phyloP scores from a whole-genome alignment of 495 filamentous ascomycete genomes.

The Penicillium bovifimosum region DNA sequence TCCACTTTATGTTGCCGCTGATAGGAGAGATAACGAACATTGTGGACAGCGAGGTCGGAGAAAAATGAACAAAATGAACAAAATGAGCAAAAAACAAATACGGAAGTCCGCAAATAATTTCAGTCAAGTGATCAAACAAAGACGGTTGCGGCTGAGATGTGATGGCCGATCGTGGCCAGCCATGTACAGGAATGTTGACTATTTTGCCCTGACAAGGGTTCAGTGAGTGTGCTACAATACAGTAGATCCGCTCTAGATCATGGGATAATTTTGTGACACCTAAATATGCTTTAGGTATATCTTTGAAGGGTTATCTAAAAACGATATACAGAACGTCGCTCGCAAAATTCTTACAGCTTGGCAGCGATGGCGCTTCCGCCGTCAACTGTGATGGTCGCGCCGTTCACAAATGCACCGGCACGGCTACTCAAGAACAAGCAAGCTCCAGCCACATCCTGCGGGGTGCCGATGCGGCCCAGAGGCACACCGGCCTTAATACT shows the following conservation, averaged over 20 bases:
- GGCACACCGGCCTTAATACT: slow-evolving; percentile 59
- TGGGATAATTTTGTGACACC: no score
- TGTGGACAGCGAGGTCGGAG: background rate
- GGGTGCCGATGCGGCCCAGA: slow-evolving; percentile 63
- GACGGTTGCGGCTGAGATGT: background rate
- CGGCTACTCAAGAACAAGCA: slow-evolving; percentile 68
- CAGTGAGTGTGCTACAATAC: no score
- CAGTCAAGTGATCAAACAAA: background rate
- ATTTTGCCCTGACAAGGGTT: background rate
- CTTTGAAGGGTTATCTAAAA: background rate
- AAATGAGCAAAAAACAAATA: background rate
- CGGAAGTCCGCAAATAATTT: no score
- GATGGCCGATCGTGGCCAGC: slow-evolving; percentile 11
- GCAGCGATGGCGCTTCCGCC: slow-evolving; percentile 54
- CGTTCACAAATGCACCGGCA: slow-evolving; percentile 70
- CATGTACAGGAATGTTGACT: slow-evolving; percentile 12
- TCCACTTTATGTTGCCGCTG: slow-evolving; percentile 26
- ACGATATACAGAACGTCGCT: background rate
- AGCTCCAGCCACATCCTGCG: slow-evolving; percentile 68
- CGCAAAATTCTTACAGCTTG: slow-evolving; percentile 42
- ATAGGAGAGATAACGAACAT: slow-evolving; percentile 16
- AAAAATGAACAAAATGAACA: background rate
- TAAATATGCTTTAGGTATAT: no score
- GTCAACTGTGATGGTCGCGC: slow-evolving; percentile 69
- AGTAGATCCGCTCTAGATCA: no score